phyloP scores from a whole-genome alignment of 208 protist genomes.

The Sergeia podlipaevii region DNA sequence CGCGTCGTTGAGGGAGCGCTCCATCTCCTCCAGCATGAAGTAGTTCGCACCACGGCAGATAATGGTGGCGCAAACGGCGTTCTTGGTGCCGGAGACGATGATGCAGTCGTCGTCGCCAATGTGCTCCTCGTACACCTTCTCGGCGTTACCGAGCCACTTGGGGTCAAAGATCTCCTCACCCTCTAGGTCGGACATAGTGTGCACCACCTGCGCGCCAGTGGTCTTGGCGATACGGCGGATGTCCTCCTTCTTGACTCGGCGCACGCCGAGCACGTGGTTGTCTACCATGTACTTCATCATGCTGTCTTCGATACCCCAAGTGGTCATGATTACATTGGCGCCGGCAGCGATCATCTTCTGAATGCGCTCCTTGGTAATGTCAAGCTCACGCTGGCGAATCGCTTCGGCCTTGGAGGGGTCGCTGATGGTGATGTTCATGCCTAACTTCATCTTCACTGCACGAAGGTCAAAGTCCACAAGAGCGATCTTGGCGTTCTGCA shows the following conservation, averaged over 20 bases:
- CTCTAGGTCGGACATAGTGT: constrained; percentile 96
- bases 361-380: constrained; percentile 98
- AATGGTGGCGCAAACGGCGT: constrained; percentile 92
- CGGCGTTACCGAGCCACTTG: constrained; percentile 91
- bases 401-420: constrained; percentile 97
- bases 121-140: constrained; percentile 95
- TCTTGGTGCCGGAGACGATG: constrained; percentile 88
- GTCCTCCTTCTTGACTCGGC: constrained; percentile 96
- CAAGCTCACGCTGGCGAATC: constrained; percentile 95
- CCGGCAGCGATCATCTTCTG: constrained; percentile 97
- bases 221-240: constrained; percentile 97
- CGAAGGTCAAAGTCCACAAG: constrained; percentile 99
- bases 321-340: constrained; percentile 99
- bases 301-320: constrained; percentile 99
- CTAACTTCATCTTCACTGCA: constrained; percentile 96
- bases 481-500: constrained; percentile 98
- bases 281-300: constrained; percentile 99
- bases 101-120: constrained; percentile 98
- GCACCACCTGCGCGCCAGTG: constrained; percentile 94
- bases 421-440: constrained; percentile 97
- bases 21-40: constrained; percentile 98
- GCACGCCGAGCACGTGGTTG: constrained; percentile 94
- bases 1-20: constrained; percentile 98
- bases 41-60: constrained; percentile 98
- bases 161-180: constrained; percentile 97